Evolutionary conservation across 2,329 filamentous ascomycete genomes (phyloP).

Genomic region (Bipolaris bicolor): DNA sequence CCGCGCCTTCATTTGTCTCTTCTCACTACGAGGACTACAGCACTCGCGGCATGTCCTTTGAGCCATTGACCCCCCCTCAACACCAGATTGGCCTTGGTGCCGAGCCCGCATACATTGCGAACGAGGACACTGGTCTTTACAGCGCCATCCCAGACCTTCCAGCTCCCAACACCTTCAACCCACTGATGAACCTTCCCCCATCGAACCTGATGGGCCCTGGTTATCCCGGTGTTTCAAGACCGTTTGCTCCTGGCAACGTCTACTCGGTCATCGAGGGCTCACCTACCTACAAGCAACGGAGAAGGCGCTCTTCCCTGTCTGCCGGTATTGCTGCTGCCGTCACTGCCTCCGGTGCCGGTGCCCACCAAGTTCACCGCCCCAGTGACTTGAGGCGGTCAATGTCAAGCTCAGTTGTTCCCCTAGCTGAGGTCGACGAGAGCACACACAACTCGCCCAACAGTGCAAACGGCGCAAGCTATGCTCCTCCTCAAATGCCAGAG

Average conservation of each 20-base stretch:
- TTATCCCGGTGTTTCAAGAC: constrained; percentile 72
- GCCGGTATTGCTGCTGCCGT: constrained; percentile 76
- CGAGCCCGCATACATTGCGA: constrained; percentile 96
- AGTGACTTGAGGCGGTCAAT: constrained; percentile 92
- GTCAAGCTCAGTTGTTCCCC: constrained; percentile 82
- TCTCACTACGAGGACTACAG: constrained; percentile 98
- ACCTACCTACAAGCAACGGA: constrained; percentile 96
- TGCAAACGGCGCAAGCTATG: constrained; percentile 61
- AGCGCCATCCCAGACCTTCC: constrained; percentile 91
- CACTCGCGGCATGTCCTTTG: constrained; percentile 92
- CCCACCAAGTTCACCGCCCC: constrained; percentile 73
- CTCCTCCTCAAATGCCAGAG: constrained; percentile 69
- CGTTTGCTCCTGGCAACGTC: constrained; percentile 76
- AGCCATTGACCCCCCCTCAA: constrained; percentile 95
- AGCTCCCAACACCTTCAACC: constrained; percentile 76
- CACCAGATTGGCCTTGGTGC: constrained; percentile 79
- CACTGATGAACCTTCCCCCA: constrained; percentile 88
- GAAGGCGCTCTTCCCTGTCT: constrained; percentile 90
- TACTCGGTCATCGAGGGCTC: constrained; percentile 98
- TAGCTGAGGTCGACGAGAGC: constrained; percentile 78
- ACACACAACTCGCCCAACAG: constrained; percentile 80
- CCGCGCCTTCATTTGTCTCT: constrained; percentile 96
- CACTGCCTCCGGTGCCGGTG: constrained; percentile 58
- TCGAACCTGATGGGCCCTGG: constrained; percentile 82
- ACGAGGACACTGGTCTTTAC: constrained; percentile 96